These are phyloP conservation scores for Mortierella sp. DNA, from an alignment of 371 early-diverging fungal species.

Conservation along the genomic window DNA sequence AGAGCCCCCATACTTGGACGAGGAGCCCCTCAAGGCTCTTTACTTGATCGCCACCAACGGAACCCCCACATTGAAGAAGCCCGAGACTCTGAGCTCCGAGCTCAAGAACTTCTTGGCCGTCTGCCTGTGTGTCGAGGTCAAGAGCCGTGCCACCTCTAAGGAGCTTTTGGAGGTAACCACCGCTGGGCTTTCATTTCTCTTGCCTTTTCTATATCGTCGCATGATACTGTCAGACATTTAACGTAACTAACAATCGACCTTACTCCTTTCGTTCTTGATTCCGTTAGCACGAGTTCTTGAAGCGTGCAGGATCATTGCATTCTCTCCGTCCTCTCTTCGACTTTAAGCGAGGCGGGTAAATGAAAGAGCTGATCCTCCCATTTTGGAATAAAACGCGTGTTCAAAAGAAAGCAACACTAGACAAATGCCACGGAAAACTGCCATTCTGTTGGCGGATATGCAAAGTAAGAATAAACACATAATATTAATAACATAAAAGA, in stretches of 20 bases:
- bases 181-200: background rate
- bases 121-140: slow-evolving; percentile 92
- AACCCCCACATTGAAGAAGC: slow-evolving; percentile 92
- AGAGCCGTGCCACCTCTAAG: slow-evolving; percentile 85
- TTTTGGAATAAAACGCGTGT: background rate
- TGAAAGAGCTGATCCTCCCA: background rate
- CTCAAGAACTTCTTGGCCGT: slow-evolving; percentile 91
- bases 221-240: too few species aligned
- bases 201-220: background rate
- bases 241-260: background rate
- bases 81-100: slow-evolving; percentile 85
- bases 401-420: slow-evolving; percentile 6
- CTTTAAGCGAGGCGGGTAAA: slow-evolving; percentile 42
- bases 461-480: slow-evolving; percentile 12
- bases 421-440: slow-evolving; percentile 16
- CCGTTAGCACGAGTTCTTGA: slow-evolving; percentile 77
- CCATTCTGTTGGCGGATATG: background rate
- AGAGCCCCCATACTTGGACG: slow-evolving; percentile 97
- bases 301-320: slow-evolving; percentile 47
- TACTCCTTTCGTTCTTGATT: background rate
- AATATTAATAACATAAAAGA: background rate
- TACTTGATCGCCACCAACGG: slow-evolving; percentile 98
- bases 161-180: slow-evolving; percentile 78
- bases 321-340: slow-evolving; percentile 50
- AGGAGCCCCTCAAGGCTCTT: slow-evolving; percentile 94